A percentile compares a stretch with the other conserved stretches of the same genome.
phyloP scores from a whole-genome alignment of 345 rosid genomes.

The Rubroshorea leprosula region DNA sequence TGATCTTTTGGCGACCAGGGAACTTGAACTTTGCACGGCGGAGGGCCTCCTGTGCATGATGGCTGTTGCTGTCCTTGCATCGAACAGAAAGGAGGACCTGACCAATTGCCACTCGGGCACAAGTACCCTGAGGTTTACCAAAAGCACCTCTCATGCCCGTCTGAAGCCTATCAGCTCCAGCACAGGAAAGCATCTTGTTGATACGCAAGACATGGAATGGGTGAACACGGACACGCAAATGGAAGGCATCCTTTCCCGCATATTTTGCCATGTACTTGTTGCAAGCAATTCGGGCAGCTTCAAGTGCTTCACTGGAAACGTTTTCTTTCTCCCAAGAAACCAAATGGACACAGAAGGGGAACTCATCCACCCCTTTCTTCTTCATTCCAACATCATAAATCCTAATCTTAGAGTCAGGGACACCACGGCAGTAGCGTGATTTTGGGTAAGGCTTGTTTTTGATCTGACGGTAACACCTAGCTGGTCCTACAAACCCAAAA shows the following conservation, averaged over 20 bases:
- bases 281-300: slow-evolving; percentile 81
- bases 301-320: slow-evolving; percentile 72
- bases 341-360: slow-evolving; percentile 76
- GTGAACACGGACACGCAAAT: slow-evolving; percentile 66
- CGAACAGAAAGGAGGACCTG: slow-evolving; percentile 79
- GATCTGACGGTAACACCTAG: slow-evolving; percentile 63
- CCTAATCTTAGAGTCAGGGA: slow-evolving; percentile 72
- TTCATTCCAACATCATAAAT: slow-evolving; percentile 82
- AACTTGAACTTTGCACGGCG: slow-evolving; percentile 78
- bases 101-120: slow-evolving; percentile 72
- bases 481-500: slow-evolving; percentile 39
- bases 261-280: slow-evolving; percentile 70
- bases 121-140: slow-evolving; percentile 66
- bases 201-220: slow-evolving; percentile 77
- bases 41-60: slow-evolving; percentile 74
- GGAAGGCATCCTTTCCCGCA: slow-evolving; percentile 81
- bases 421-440: slow-evolving; percentile 67
- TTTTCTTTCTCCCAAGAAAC: slow-evolving; percentile 81
- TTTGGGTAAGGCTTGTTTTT: slow-evolving; percentile 74
- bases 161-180: slow-evolving; percentile 87
- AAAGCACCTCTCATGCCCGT: slow-evolving; percentile 84
- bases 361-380: slow-evolving; percentile 74
- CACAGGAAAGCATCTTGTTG: slow-evolving; percentile 85
- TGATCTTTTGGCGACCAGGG: slow-evolving; percentile 77
- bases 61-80: slow-evolving; percentile 61